Conservation (phyloP, 176 grass and related monocot genomes). For the Calamus simplicifolius region DNA sequence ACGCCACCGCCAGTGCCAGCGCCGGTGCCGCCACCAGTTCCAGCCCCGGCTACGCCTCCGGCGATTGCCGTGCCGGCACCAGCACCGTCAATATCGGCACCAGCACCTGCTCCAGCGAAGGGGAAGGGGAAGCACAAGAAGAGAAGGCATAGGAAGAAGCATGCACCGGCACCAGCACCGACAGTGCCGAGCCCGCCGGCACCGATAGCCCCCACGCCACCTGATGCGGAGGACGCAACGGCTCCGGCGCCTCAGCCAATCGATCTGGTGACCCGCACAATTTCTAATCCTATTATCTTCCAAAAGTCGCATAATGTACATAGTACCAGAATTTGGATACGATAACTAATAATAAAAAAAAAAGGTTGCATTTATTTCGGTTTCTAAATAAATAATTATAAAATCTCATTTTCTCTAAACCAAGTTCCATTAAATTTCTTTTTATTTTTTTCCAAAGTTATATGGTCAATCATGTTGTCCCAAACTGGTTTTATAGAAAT, state of each 20-base stretch:
- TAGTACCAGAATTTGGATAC: too few relatives aligned
- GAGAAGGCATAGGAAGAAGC: conserved; percentile 54
- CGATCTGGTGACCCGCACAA: conserved; percentile 43
- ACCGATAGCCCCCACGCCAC: conserved; percentile 39
- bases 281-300: too few relatives aligned
- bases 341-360: too few relatives aligned
- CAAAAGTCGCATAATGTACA: too few relatives aligned
- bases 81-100: background rate
- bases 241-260: conserved; percentile 49
- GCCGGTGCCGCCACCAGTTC: background rate
- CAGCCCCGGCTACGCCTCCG: conserved; percentile 17
- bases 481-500: too few relatives aligned
- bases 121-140: conserved; percentile 58
- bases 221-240: conserved; percentile 31
- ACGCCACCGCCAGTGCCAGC: conserved; percentile 14
- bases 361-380: background rate
- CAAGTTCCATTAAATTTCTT: background rate
- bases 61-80: conserved; percentile 7
- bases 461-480: too few relatives aligned
- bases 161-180: conserved; percentile 42
- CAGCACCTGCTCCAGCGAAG: conserved; percentile 52
- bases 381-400: background rate
- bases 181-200: conserved; percentile 60
- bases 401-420: background rate
- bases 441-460: too few relatives aligned